Percentiles rank a stretch among this genome's conserved stretches.
Evolutionary conservation across 2,329 filamentous ascomycete species (phyloP).

Genomic region (Neocatenulostroma microsporum): DNA sequence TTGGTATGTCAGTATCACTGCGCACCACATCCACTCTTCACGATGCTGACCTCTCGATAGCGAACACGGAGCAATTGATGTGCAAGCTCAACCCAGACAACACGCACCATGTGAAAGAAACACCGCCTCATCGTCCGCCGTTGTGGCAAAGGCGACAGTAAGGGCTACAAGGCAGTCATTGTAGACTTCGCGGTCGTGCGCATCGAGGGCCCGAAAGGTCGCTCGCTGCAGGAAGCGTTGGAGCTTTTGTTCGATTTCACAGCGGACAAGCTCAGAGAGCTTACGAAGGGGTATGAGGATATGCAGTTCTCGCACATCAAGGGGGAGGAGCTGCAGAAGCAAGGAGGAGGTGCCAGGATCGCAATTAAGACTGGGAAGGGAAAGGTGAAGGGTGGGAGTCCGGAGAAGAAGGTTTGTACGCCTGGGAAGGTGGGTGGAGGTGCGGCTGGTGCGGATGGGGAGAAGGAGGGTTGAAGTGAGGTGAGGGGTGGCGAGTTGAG

Average conservation of each 20-base stretch:
- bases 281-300: neutral
- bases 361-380: neutral
- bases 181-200: neutral
- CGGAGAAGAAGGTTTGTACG: too few species aligned
- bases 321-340: constrained; percentile 1
- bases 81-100: constrained; percentile 2
- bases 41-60: neutral
- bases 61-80: neutral
- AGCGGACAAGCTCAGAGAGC: neutral
- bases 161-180: constrained; percentile 1
- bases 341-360: neutral
- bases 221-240: neutral
- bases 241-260: constrained; percentile 2
- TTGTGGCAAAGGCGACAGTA: neutral
- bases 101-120: neutral
- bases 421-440: too few species aligned
- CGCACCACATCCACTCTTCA: neutral
- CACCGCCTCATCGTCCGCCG: neutral
- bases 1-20: neutral
- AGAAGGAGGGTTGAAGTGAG: too few species aligned
- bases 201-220: neutral
- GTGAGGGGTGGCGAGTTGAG: too few species aligned
- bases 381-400: too few species aligned
- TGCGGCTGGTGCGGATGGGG: too few species aligned
- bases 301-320: neutral